Conservation (phyloP, 2,329 filamentous ascomycete genomes). For the Grosmannia clavigera region DNA sequence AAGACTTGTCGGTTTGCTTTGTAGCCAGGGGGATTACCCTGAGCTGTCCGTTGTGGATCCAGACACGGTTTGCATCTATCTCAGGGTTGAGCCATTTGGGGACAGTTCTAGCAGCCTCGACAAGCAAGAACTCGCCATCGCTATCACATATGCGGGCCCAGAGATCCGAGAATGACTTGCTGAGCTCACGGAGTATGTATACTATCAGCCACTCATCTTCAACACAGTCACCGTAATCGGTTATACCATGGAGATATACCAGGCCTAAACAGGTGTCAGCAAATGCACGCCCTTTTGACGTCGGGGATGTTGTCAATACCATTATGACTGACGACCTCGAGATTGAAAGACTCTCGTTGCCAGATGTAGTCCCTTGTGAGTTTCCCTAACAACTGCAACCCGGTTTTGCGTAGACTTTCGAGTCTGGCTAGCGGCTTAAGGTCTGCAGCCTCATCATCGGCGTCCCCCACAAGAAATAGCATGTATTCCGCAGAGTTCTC, state of each 20-base stretch:
- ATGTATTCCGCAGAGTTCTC: slow-evolving; percentile 83
- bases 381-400: slow-evolving; percentile 46
- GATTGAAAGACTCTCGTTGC: slow-evolving; percentile 74
- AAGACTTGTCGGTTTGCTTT: not conserved
- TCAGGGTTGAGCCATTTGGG: slow-evolving; percentile 89
- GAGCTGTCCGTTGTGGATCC: slow-evolving; percentile 59
- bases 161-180: slow-evolving; percentile 54
- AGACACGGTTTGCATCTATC: slow-evolving; percentile 75
- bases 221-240: slow-evolving; percentile 85
- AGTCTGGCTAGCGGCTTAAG: slow-evolving; percentile 49
- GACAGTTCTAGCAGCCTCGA: slow-evolving; percentile 80
- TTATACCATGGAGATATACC: slow-evolving; percentile 59
- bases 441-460: slow-evolving; percentile 31
- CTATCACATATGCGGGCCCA: slow-evolving; percentile 79
- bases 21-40: slow-evolving; percentile 4
- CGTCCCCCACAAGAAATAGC: slow-evolving; percentile 53
- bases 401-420: slow-evolving; percentile 59
- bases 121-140: slow-evolving; percentile 89
- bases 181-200: slow-evolving; percentile 73
- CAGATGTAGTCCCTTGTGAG: slow-evolving; percentile 83
- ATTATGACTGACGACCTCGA: slow-evolving; percentile 48
- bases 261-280: slow-evolving; percentile 25
- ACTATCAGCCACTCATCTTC: slow-evolving; percentile 98
- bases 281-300: not conserved
- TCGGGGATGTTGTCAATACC: slow-evolving; percentile 28